These are phyloP conservation scores for Naganishia friedmannii DNA, from an alignment of 768 basidiomycete genomes.

Conservation along the genomic window DNA sequence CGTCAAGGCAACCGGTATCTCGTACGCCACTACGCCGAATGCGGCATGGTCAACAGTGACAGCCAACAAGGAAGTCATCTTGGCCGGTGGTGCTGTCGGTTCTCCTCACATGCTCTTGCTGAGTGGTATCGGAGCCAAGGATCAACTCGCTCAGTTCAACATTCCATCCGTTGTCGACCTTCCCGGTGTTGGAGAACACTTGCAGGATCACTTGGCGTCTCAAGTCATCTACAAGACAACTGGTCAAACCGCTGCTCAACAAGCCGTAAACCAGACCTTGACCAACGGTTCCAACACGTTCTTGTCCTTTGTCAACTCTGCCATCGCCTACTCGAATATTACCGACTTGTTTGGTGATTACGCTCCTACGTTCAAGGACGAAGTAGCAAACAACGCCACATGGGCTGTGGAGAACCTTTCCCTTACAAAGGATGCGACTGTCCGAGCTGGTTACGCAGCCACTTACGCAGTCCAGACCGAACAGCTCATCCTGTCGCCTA, in stretches of 20 bases:
- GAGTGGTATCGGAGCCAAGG: slow-evolving; percentile 70
- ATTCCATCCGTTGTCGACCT: slow-evolving; percentile 65
- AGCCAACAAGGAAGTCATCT: slow-evolving; percentile 64
- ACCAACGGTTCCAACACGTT: slow-evolving; percentile 48
- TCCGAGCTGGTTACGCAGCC: slow-evolving; percentile 51
- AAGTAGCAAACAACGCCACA: slow-evolving; percentile 50
- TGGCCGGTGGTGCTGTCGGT: slow-evolving; percentile 56
- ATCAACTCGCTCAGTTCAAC: slow-evolving; percentile 58
- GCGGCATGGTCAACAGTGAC: slow-evolving; percentile 55
- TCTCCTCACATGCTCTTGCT: slow-evolving; percentile 62
- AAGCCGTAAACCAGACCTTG: slow-evolving; percentile 43
- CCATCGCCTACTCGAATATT: slow-evolving; percentile 63
- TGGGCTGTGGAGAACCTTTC: slow-evolving; percentile 54
- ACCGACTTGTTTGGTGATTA: slow-evolving; percentile 54
- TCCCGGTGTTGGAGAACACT: slow-evolving; percentile 70
- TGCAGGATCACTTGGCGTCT: slow-evolving; percentile 64
- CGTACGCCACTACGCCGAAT: slow-evolving; percentile 54
- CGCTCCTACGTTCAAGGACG: slow-evolving; percentile 51
- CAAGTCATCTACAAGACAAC: slow-evolving; percentile 54
- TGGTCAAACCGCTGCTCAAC: slow-evolving; percentile 53
- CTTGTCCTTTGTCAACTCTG: slow-evolving; percentile 64
- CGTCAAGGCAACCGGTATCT: slow-evolving; percentile 56
- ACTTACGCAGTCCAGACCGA: slow-evolving; percentile 38
- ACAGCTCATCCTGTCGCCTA: slow-evolving; percentile 35
- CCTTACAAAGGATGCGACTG: slow-evolving; percentile 55